Evolutionary conservation across 331 rosid species (phyloP), one percentile per base, ranked within the genome.

Genomic region (Cucumis variabilis): DNA sequence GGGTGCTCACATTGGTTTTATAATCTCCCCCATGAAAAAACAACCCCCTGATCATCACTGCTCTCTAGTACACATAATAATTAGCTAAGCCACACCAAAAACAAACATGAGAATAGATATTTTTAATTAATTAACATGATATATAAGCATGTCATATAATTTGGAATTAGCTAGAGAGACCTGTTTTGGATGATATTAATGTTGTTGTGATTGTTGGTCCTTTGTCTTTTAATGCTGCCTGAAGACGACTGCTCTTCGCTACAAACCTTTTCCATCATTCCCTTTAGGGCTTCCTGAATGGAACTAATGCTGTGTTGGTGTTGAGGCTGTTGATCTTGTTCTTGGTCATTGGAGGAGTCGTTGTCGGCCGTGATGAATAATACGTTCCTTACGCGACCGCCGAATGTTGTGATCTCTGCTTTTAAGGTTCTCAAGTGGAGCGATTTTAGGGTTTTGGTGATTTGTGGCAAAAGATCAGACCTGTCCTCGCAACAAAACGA

Each of bases 401-500:
- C 98, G 0, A 96, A 91, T 6, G 99, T 94, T 0, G 98, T 92
- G 85, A 96, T 94, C 93, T 96, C 99, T 0, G 99, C 99, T 75
- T 93, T 96, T 11, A 94, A 92, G 41, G 99, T 94, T 88, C 92
- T 92, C 15, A 96, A 41, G 72, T 91, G 92, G n/a, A 96, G 87
- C 0, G 89, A 93, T 75, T 96, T 96, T 21, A 96, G 48, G 11
- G 99, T 92, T 46, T 94, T 93, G 90, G 94, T 94, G 58, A 96
- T 95, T 81, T 96, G 98, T 0, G 99, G 95, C 78, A 96, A 74
- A 58, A 96, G 96, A 88, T 96, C 99, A 0, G 98, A 89, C 87
- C 99, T 88, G 41, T 96, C 99, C 62, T 96, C 99, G 25, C 99
- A 96, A 84, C 99, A 96, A 33, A 96, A 84, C 0, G 99, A 96